Conservation (phyloP, 78 protist species). For the Diacronema lutheri region DNA sequence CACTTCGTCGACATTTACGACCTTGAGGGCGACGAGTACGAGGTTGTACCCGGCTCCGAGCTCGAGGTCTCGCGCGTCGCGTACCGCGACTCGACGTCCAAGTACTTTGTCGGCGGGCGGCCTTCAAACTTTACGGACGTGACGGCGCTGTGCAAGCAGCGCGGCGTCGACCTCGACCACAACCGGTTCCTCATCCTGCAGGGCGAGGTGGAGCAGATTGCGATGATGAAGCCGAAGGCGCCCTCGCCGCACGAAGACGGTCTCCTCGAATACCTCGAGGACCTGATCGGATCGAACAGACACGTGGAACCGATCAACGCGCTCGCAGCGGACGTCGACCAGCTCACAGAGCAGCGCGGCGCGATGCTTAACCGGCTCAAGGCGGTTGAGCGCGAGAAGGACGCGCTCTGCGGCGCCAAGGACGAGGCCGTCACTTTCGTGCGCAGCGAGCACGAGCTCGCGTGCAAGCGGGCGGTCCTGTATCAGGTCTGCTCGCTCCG, state of each 20-base stretch:
- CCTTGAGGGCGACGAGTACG: conserved; percentile 15
- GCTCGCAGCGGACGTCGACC: conserved; percentile 55
- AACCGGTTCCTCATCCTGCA: conserved; percentile 98
- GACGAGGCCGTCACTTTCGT: conserved; percentile 86
- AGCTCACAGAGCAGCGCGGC: conserved; percentile 68
- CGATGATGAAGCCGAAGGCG: conserved; percentile 99
- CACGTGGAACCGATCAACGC: conserved; percentile 71
- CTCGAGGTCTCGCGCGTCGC: conserved; percentile 84
- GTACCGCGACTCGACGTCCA: conserved; percentile 39
- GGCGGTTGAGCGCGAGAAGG: conserved; percentile 57
- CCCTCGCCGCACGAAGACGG: conserved; percentile 12
- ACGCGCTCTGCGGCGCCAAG: conserved; percentile 66
- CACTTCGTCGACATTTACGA: conserved; percentile 90
- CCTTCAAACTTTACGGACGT: conserved; percentile 42
- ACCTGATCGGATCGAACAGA: conserved; percentile 90
- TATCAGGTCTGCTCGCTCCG: neutral
- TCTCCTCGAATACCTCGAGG: conserved; percentile 98
- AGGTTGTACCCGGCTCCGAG: conserved; percentile 68
- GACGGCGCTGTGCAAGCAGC: conserved; percentile 51
- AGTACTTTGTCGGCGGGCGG: conserved; percentile 77
- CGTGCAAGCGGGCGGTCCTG: conserved; percentile 3
- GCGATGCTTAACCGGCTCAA: conserved; percentile 59
- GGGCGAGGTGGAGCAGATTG: conserved; percentile 97
- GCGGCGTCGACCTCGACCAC: conserved; percentile 96
- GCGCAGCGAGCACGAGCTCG: conserved; percentile 42